Evolutionary conservation across 2,329 filamentous ascomycete species (phyloP).

Genomic region (Knufia fluminis): DNA sequence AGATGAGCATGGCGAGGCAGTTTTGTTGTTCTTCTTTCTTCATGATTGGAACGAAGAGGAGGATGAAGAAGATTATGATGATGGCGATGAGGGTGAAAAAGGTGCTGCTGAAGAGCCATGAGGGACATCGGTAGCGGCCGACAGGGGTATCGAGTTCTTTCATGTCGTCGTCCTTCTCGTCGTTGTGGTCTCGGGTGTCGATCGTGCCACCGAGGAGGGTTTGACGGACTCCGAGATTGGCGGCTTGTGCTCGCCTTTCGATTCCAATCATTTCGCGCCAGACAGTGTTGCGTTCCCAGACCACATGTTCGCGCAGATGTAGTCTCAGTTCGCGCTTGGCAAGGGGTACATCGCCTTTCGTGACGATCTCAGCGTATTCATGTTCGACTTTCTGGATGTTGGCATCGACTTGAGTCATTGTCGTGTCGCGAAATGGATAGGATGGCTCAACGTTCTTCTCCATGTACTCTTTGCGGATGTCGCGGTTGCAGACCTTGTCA

Average conservation of each 20-base stretch:
- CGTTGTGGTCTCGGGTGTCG: conserved; percentile 59
- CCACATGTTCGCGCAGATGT: conserved; percentile 89
- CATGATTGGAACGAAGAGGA: conserved; percentile 75
- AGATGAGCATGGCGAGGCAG: conserved; percentile 83
- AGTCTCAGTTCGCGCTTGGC: conserved; percentile 80
- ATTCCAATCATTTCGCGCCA: conserved; percentile 99
- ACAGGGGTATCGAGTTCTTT: conserved; percentile 72
- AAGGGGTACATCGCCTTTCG: conserved; percentile 64
- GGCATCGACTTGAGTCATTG: conserved; percentile 60
- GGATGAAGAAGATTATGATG: conserved; percentile 60
- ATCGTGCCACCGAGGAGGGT: conserved; percentile 69
- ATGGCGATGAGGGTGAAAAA: conserved; percentile 67
- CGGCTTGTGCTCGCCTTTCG: conserved; percentile 87
- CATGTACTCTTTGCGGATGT: conserved; percentile 70
- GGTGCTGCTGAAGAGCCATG: conserved; percentile 74
- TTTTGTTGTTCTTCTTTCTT: conserved; percentile 85
- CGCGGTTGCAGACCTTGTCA: conserved; percentile 85
- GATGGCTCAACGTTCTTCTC: conserved; percentile 63
- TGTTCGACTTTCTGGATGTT: conserved; percentile 67
- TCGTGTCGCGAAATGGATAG: conserved; percentile 69
- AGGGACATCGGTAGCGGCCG: conserved; percentile 64
- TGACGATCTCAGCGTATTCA: conserved; percentile 72
- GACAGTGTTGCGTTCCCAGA: conserved; percentile 97
- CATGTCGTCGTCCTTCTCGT: conserved; percentile 52
- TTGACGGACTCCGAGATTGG: conserved; percentile 69